These are phyloP conservation scores for Iris pallida DNA, from an alignment of 116 monocot genomes.

Conservation along the genomic window DNA sequence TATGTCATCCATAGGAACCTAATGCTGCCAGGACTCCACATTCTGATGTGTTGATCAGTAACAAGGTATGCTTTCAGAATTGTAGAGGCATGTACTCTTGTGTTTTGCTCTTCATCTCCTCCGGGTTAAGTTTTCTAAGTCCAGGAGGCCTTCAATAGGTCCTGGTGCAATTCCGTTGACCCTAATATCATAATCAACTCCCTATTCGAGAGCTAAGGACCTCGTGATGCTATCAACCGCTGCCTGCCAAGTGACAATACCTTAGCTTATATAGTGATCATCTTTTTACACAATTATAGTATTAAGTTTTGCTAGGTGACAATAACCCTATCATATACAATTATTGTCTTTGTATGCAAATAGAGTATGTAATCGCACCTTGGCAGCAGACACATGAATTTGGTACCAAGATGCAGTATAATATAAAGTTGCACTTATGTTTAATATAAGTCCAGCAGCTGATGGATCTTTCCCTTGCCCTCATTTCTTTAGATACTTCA, in stretches of 20 bases:
- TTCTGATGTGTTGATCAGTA: conserved; percentile 53
- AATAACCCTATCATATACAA: too few relatives aligned
- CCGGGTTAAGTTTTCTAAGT: conserved; percentile 55
- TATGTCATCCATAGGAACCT: conserved; percentile 73
- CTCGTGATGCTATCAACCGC: conserved; percentile 87
- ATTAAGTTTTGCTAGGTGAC: too few relatives aligned
- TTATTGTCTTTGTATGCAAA: not conserved
- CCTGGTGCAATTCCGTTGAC: conserved; percentile 96
- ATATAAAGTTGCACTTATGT: conserved; percentile 85
- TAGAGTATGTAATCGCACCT: conserved; percentile 32
- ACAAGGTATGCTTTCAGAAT: conserved; percentile 69
- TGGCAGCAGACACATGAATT: conserved; percentile 87
- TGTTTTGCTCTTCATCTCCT: conserved; percentile 34
- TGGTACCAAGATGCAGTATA: conserved; percentile 92
- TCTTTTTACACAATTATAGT: too few relatives aligned
- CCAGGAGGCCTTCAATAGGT: conserved; percentile 65
- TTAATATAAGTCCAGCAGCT: conserved; percentile 65
- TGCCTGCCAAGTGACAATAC: conserved; percentile 31
- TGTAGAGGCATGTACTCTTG: conserved; percentile 30
- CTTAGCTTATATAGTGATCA: too few relatives aligned
- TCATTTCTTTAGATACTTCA: conserved; percentile 79
- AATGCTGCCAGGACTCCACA: conserved; percentile 45
- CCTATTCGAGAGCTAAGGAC: conserved; percentile 93
- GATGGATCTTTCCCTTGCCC: conserved; percentile 51
- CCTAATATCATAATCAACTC: conserved; percentile 81